Base-by-base conservation (phyloP, 352 stramenopile species). In the Globisporangium perplexum region DNA sequence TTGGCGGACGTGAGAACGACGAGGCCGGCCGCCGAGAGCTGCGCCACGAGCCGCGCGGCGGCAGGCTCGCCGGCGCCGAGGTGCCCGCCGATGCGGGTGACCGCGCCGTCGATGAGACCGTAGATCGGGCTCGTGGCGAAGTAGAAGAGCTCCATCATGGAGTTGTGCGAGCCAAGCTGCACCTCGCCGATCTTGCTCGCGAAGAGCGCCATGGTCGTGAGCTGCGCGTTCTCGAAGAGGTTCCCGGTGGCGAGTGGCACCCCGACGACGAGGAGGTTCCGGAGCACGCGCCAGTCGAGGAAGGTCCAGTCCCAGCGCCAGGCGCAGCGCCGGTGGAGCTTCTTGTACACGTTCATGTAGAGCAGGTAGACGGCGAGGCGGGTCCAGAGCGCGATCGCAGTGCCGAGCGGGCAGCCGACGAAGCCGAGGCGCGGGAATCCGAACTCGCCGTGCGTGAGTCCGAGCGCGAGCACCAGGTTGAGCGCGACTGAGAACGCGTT, bases 141-240 rank as follows among this genome's bases (percentile, higher is more conserved):
- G 62, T 86, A 86, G 62, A 93, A 89, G 28, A 93, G 61, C 62
- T 93, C 83, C 68, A 93, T 86, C 82, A 93, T 93, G 17, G 81
- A 73, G 57, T 85, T 91, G 61, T 95, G 80, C 17, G 84, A 72
- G 22, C 74, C 80, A 14, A 95, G 63, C 53, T 93, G 79, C 4
- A 86, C 56, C 53, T 93, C 71, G 26, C 79, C 74, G 60, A 93
- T 83, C 30, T 55, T 71, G 31, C 72, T 77, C 7, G 85, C 74
- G 24, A 92, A 88, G 18, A 93, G 55, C 49, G 81, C 77, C 68
- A 95, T 88, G 43, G 69, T 83, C 46, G 88, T 69, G 1, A 95
- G 63, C 68, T 93, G 83, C 31, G 73, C 60, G 62, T 95, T 87
- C 59, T 95, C 85, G 42, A 95, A 88, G 11, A 92, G 41, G 20